Evolutionary conservation across 441 rosid species (phyloP), one percentile per base, ranked within the genome.

Genomic region (Francoa sonchifolia): DNA sequence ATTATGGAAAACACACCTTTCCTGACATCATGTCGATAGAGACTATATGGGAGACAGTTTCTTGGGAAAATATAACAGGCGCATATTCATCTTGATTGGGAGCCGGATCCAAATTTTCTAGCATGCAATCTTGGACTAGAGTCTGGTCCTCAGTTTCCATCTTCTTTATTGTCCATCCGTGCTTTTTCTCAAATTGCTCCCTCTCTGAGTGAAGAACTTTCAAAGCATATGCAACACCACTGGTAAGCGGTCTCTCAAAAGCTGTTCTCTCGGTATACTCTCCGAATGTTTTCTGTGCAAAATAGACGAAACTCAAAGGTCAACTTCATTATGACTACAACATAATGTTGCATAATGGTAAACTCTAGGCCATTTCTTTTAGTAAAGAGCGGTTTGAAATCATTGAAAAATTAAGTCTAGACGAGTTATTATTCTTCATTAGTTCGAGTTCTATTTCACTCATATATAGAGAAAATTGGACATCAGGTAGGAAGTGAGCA

Each of bases 11-110:
- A 42, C 67, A 35, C 39, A 90, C 99, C 82, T 76, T 74, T 53
- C 99, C 99, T 42, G 99, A 90, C 99, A 82, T 86, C 99, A 86
- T 86, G 59, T 90, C 99, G 15, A 90, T 78, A 6, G 96, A 90
- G 52, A 90, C 79, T 35, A 90, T 82, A 57, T 90, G 96, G 20
- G 99, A 74, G 39, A 90, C 99, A 26, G 99, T 86, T 65, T 90
- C 95, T 50, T 90, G 99, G 58, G 95, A 75, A 66, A 90, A 82
- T 47, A 82, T 72, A 3, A 90, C 96, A 2, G 99, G 99, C 6
- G 96, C 96, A 41, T 89, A 89, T 74, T 85, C 98, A 54, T 79
- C 89, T 63, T 71, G 88, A 53, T 69, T 39, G 10, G 96, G 98
- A 34, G 93, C 89, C 43, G 94, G 87, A 55, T 82, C 87, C 57